A percentile compares a stretch with the other conserved stretches of the same genome.
Conservation (phyloP, 2,329 filamentous ascomycete species). For the Neonectria punicea region DNA sequence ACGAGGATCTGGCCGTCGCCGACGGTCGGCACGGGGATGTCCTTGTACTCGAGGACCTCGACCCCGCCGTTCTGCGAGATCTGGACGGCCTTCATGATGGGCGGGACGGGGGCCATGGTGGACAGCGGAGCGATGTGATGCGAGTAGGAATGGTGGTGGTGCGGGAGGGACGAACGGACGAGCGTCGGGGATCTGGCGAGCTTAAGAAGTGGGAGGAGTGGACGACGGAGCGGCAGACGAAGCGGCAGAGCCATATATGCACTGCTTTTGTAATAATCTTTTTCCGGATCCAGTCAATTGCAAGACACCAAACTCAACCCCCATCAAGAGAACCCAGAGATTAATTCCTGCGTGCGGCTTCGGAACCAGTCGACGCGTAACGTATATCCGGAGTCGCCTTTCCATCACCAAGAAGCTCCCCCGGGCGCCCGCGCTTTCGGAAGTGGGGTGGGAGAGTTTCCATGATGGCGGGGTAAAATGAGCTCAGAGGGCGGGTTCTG, state of each 20-base stretch:
- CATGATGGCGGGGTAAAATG: conserved; percentile 42
- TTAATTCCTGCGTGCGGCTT: not conserved
- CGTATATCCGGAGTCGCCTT: conserved; percentile 12
- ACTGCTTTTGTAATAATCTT: not conserved
- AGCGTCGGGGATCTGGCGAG: conserved; percentile 11
- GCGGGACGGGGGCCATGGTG: conserved; percentile 78
- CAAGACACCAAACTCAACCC: not conserved
- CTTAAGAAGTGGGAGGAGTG: conserved; percentile 35
- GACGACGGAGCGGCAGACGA: conserved; percentile 26
- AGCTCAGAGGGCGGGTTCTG: not conserved
- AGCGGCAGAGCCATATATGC: conserved; percentile 30
- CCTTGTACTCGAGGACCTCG: conserved; percentile 77
- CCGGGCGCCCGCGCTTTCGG: not conserved
- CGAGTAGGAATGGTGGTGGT: not conserved
- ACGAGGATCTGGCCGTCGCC: conserved; percentile 80
- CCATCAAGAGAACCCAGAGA: not conserved
- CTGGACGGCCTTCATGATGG: conserved; percentile 76
- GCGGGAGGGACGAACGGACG: conserved; percentile 6
- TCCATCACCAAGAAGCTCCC: not conserved
- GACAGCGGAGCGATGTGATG: conserved; percentile 22
- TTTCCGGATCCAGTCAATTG: not conserved
- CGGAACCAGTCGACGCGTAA: conserved; percentile 17
- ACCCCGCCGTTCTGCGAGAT: conserved; percentile 73
- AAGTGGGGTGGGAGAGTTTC: conserved; percentile 24
- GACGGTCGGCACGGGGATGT: conserved; percentile 74